These are phyloP conservation scores for Solanum chiquidenum DNA, from an alignment of 257 asterid species.

Conservation along the genomic window DNA sequence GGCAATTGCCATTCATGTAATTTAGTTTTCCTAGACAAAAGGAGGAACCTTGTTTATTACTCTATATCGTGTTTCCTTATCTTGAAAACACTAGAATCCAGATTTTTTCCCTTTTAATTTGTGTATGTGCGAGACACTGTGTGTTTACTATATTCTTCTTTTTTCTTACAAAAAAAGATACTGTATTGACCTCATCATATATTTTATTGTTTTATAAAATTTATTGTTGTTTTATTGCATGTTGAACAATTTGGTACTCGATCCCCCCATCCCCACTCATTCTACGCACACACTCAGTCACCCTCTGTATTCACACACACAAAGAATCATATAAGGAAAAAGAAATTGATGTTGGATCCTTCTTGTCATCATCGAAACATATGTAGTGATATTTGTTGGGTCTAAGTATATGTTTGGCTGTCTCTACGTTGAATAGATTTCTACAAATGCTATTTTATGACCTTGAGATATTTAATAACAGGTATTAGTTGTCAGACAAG, in stretches of 20 bases:
- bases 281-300: background rate
- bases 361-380: background rate
- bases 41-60: background rate
- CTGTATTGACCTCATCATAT: background rate
- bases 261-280: background rate
- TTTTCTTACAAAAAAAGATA: background rate
- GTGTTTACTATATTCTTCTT: background rate
- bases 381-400: background rate
- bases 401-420: background rate
- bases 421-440: background rate
- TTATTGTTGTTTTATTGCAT: background rate
- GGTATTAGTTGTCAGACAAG: slow-evolving; percentile 96
- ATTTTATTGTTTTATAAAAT: background rate
- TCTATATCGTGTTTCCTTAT: background rate
- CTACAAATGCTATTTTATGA: background rate
- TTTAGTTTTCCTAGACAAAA: background rate
- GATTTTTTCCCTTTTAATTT: background rate
- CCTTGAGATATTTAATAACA: slow-evolving; percentile 13
- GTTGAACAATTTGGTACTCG: background rate
- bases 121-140: background rate
- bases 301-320: background rate
- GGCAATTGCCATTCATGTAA: background rate
- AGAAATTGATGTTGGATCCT: background rate
- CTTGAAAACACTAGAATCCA: background rate
- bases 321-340: background rate